Percentiles rank a stretch among this genome's conserved stretches.
Conservation (phyloP, 2,329 filamentous ascomycete species). For the Orbilia javanica region DNA sequence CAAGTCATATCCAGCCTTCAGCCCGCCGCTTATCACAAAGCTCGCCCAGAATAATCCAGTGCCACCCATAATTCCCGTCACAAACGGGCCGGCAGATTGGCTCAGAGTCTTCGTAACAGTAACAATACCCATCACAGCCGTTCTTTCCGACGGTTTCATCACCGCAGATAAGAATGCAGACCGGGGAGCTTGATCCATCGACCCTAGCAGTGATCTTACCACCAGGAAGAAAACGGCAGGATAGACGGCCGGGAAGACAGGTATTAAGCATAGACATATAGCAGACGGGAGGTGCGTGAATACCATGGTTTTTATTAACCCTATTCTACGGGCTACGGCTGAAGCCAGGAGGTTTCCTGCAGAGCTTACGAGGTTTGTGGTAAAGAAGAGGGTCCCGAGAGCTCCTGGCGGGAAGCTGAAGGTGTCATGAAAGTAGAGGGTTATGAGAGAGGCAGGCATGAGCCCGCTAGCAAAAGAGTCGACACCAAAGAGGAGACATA, state of each 20-base stretch:
- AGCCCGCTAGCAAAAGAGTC: constrained; percentile 65
- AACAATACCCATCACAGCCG: constrained; percentile 77
- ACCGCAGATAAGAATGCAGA: constrained; percentile 77
- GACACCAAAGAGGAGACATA: constrained; percentile 75
- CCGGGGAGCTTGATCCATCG: constrained; percentile 79
- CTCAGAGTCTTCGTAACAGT: constrained; percentile 77
- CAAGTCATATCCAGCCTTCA: constrained; percentile 75
- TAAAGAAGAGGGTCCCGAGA: constrained; percentile 72
- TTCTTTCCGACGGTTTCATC: constrained; percentile 75
- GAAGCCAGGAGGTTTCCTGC: constrained; percentile 70
- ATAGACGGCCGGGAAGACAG: constrained; percentile 70
- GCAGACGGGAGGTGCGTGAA: constrained; percentile 75
- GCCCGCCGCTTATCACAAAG: constrained; percentile 73
- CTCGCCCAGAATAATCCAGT: constrained; percentile 72
- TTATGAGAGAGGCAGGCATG: constrained; percentile 64
- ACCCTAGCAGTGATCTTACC: constrained; percentile 73
- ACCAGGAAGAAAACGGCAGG: constrained; percentile 73
- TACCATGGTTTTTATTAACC: constrained; percentile 63
- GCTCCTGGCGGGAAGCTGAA: constrained; percentile 69
- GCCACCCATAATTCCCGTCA: constrained; percentile 75
- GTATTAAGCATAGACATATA: constrained; percentile 75
- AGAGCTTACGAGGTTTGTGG: constrained; percentile 70
- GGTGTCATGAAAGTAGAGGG: constrained; percentile 70
- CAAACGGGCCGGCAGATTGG: constrained; percentile 73
- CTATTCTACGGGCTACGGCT: constrained; percentile 71